Percentiles rank a stretch among this genome's conserved stretches.
These are phyloP conservation scores for Clavariopsis aquatica DNA, from an alignment of 495 filamentous ascomycete species.

Conservation along the genomic window DNA sequence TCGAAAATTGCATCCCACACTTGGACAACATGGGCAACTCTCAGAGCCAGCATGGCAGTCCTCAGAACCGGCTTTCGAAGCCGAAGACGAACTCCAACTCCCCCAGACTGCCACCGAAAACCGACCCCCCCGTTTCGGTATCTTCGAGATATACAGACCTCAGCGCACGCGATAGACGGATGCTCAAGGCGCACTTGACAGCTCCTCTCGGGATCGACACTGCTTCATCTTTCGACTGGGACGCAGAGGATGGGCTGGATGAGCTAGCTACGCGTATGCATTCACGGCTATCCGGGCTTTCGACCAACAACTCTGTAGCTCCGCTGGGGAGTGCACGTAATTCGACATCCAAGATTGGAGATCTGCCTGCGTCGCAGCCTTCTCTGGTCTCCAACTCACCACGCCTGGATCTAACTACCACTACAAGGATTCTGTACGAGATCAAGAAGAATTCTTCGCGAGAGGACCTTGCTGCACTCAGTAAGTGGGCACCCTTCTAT, in stretches of 20 bases:
- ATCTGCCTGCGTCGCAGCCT: constrained; percentile 27
- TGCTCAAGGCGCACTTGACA: constrained; percentile 25
- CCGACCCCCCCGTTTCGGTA: constrained; percentile 16
- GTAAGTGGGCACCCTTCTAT: not conserved
- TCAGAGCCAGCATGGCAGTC: constrained; percentile 14
- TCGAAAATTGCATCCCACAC: not conserved
- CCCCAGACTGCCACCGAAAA: constrained; percentile 12
- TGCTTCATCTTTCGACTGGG: not conserved
- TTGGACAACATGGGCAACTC: constrained; percentile 34
- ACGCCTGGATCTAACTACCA: constrained; percentile 41
- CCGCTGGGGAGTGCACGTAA: constrained; percentile 14
- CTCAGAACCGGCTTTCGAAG: constrained; percentile 38
- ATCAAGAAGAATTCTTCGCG: constrained; percentile 45
- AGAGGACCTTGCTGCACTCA: constrained; percentile 44
- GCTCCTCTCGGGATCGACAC: constrained; percentile 26
- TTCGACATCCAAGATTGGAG: constrained; percentile 21
- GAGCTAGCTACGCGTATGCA: constrained; percentile 32
- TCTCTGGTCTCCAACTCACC: constrained; percentile 24
- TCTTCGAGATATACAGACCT: constrained; percentile 30
- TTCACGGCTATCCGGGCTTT: constrained; percentile 22
- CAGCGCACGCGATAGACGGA: constrained; percentile 21
- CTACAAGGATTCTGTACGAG: constrained; percentile 43
- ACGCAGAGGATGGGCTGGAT: constrained; percentile 25
- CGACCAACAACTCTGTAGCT: constrained; percentile 24
- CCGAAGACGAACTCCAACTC: constrained; percentile 39